These are phyloP conservation scores for Eucalyptus virginea DNA, from an alignment of 345 rosid species.

Conservation along the genomic window DNA sequence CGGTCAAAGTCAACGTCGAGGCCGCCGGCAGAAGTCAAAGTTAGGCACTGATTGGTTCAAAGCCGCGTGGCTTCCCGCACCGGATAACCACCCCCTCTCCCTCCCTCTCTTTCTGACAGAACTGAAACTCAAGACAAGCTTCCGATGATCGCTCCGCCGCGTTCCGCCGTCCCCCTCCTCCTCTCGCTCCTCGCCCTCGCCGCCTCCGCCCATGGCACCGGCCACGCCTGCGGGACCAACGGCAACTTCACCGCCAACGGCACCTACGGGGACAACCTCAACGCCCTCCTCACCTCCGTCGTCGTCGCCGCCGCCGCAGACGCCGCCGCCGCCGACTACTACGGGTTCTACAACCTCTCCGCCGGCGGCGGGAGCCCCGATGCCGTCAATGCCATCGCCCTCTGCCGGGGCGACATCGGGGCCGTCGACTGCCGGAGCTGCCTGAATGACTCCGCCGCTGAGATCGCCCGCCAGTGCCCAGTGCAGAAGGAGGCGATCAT, in stretches of 20 bases:
- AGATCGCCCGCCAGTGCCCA: background rate
- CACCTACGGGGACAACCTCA: background rate
- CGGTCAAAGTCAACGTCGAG: background rate
- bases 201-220: background rate
- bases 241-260: background rate
- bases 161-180: background rate
- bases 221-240: accelerated
- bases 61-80: background rate
- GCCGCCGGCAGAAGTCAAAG: background rate
- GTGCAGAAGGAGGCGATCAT: background rate
- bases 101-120: background rate
- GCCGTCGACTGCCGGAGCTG: background rate
- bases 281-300: background rate
- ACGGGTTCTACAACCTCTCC: background rate
- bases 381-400: accelerated
- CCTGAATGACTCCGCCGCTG: background rate
- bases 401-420: background rate
- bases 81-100: background rate
- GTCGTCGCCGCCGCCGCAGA: accelerated
- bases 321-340: accelerated
- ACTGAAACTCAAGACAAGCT: background rate
- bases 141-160: background rate
- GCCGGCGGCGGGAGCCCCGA: background rate
- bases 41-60: background rate
- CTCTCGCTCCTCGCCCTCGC: background rate